Percentiles rank a stretch among this genome's conserved stretches.
Evolutionary conservation across 371 early-diverging fungal genomes (phyloP).

Genomic region (Circinella minor): DNA sequence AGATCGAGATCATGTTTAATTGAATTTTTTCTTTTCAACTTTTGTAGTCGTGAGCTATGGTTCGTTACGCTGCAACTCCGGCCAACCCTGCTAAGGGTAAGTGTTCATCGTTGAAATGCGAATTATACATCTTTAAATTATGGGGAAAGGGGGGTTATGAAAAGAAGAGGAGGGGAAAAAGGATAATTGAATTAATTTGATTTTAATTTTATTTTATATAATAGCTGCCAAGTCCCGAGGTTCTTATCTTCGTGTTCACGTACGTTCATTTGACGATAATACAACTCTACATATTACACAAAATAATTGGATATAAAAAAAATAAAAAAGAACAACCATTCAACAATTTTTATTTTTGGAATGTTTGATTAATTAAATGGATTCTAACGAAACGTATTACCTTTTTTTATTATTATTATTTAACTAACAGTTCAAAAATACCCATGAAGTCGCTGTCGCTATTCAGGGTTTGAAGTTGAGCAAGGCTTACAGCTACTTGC

Average conservation of each 20-base stretch:
- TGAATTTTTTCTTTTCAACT: background rate
- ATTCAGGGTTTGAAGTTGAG: constrained; percentile 93
- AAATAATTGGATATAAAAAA: background rate
- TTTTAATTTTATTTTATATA: constrained; percentile 9
- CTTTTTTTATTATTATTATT: constrained; percentile 3
- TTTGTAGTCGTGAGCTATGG: constrained; percentile 35
- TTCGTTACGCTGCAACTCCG: constrained; percentile 65
- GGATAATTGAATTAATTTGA: background rate
- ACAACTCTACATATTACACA: background rate
- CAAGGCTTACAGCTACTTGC: constrained; percentile 95
- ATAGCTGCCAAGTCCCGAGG: constrained; percentile 93
- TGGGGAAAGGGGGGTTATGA: background rate
- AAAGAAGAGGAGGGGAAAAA: background rate
- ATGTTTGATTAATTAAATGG: too few relatives aligned
- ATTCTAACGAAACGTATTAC: background rate
- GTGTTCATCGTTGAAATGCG: constrained; percentile 12
- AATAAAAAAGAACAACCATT: constrained; percentile 20
- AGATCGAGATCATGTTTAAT: background rate
- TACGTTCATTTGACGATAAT: constrained; percentile 24
- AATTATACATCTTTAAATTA: background rate
- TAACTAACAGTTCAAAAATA: constrained; percentile 85
- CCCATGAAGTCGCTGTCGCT: constrained; percentile 96
- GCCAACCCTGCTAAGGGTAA: constrained; percentile 61
- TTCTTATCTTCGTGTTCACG: constrained; percentile 96
- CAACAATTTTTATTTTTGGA: too few relatives aligned